Conservation (phyloP, 164 flowering plant genomes). For the Umbellularia californica region DNA sequence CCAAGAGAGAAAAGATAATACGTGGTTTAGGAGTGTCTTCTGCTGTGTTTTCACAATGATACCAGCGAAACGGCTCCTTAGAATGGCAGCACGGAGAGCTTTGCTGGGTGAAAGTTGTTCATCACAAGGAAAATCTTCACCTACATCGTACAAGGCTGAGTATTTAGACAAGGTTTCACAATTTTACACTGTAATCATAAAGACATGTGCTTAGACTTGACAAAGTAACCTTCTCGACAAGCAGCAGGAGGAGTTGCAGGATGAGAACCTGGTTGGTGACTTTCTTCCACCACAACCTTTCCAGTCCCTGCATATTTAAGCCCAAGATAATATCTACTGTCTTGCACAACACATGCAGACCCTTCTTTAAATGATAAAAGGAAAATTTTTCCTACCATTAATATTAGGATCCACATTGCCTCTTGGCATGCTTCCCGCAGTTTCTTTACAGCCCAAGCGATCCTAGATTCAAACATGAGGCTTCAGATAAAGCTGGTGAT, state of each 20-base stretch:
- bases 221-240: constrained; percentile 42
- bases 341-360: neutral
- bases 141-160: constrained; percentile 17
- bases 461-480: constrained; percentile 21
- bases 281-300: constrained; percentile 43
- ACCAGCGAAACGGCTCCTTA: constrained; percentile 79
- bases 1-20: constrained; percentile 21
- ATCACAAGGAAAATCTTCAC: constrained; percentile 23
- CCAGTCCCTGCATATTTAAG: constrained; percentile 27
- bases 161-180: neutral
- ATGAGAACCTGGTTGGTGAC: constrained; percentile 19
- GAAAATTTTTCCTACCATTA: constrained; percentile 43
- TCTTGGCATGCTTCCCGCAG: constrained; percentile 12
- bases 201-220: neutral
- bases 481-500: constrained; percentile 3
- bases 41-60: constrained; percentile 77
- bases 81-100: constrained; percentile 79
- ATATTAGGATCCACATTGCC: constrained; percentile 43
- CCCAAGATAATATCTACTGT: neutral
- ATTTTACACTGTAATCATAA: neutral
- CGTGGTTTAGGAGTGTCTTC: constrained; percentile 54
- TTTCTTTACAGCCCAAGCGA: constrained; percentile 17
- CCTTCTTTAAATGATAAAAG: neutral
- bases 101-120: constrained; percentile 60
- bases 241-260: constrained; percentile 21